These are phyloP conservation scores for Albophoma yamanashiensis DNA, from an alignment of 2,329 filamentous ascomycete genomes.

Conservation along the genomic window DNA sequence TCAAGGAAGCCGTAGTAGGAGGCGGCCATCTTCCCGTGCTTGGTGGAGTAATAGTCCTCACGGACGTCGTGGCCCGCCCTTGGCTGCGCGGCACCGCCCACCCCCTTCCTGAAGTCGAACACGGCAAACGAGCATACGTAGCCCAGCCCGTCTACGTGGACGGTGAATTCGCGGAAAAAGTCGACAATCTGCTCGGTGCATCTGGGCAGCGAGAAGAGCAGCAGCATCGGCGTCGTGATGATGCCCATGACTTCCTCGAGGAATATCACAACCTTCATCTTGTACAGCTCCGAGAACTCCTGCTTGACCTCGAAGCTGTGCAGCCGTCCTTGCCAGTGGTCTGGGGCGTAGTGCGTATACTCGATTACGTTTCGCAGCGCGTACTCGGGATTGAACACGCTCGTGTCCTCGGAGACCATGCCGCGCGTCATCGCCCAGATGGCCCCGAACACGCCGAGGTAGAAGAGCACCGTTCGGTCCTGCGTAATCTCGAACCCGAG, in stretches of 20 bases:
- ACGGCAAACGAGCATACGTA: conserved; percentile 97
- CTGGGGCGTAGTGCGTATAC: conserved; percentile 85
- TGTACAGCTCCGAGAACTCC: conserved; percentile 85
- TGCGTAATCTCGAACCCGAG: conserved; percentile 84
- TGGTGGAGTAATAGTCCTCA: conserved; percentile 88
- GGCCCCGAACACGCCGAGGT: conserved; percentile 70
- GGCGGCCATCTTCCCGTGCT: conserved; percentile 97
- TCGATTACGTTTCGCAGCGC: conserved; percentile 82
- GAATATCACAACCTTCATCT: conserved; percentile 86
- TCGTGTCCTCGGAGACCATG: conserved; percentile 75
- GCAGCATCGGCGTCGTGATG: conserved; percentile 78
- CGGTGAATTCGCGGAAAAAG: conserved; percentile 95
- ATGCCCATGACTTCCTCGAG: conserved; percentile 88
- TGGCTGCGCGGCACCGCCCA: conserved; percentile 31
- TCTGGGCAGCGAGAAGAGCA: conserved; percentile 76
- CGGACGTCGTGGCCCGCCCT: conserved; percentile 51
- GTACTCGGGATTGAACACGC: conserved; percentile 85
- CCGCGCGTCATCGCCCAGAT: conserved; percentile 78
- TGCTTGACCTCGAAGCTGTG: conserved; percentile 88
- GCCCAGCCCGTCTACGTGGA: conserved; percentile 91
- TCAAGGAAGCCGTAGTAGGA: conserved; percentile 94
- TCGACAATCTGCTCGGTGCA: conserved; percentile 91
- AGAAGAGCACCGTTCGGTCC: conserved; percentile 84
- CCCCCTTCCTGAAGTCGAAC: conserved; percentile 87
- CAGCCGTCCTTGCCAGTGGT: conserved; percentile 80